phyloP scores from a whole-genome alignment of 768 basidiomycete species.

The Pholiota conissans region DNA sequence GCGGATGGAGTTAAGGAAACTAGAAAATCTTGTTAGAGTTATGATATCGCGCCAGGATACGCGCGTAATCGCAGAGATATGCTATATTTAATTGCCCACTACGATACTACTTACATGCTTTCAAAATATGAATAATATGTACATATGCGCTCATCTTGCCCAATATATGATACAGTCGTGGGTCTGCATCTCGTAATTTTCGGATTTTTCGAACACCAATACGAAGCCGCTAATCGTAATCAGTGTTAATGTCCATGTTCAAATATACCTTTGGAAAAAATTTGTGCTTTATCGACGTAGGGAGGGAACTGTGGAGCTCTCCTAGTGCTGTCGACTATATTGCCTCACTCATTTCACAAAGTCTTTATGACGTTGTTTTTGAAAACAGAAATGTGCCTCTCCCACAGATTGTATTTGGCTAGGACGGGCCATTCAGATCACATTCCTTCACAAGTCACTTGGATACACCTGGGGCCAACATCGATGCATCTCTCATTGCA shows the following conservation, averaged over 20 bases:
- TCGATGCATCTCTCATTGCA: too few relatives aligned
- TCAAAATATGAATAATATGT: neutral
- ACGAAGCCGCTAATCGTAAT: too few relatives aligned
- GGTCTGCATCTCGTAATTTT: neutral
- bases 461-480: too few relatives aligned
- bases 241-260: too few relatives aligned
- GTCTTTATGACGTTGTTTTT: neutral
- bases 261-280: too few relatives aligned
- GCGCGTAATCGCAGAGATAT: neutral
- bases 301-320: neutral
- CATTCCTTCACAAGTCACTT: too few relatives aligned
- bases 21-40: too few relatives aligned
- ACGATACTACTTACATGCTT: neutral
- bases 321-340: neutral
- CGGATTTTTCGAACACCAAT: too few relatives aligned
- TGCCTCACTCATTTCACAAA: neutral
- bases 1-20: neutral
- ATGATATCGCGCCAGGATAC: neutral
- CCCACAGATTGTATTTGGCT: too few relatives aligned
- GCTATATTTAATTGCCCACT: neutral
- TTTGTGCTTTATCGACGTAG: too few relatives aligned
- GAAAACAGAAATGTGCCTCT: neutral
- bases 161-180: neutral
- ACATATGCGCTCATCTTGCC: neutral
- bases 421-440: too few relatives aligned